Evolutionary conservation across 1,284 basidiomycete species (phyloP).

Genomic region (Leccinum pachyderme): DNA sequence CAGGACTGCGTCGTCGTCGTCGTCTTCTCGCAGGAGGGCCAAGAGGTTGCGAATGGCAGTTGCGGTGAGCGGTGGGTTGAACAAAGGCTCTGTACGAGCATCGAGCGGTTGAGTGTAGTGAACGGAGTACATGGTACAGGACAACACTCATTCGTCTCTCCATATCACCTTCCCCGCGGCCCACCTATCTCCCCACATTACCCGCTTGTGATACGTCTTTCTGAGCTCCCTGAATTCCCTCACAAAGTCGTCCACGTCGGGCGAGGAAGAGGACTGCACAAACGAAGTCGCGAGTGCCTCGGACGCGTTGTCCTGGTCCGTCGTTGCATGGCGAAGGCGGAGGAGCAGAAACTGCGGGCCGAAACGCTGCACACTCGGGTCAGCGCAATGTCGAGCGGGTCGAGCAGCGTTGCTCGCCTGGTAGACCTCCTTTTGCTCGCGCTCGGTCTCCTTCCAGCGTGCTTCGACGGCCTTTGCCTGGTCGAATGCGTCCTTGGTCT

Average conservation of each 20-base stretch:
- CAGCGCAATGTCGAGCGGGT: slow-evolving; percentile 1
- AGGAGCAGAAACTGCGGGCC: slow-evolving; percentile 83
- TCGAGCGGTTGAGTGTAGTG: slow-evolving; percentile 31
- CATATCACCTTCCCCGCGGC: slow-evolving; percentile 79
- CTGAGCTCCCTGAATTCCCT: slow-evolving; percentile 82
- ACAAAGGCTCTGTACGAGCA: slow-evolving; percentile 9
- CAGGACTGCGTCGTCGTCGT: background rate
- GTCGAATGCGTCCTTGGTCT: slow-evolving; percentile 83
- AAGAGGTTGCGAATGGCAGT: slow-evolving; percentile 17
- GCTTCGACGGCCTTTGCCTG: slow-evolving; percentile 78
- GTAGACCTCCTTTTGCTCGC: slow-evolving; percentile 83
- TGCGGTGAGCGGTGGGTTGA: slow-evolving; percentile 21
- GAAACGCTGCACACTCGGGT: slow-evolving; percentile 60
- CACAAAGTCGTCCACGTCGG: slow-evolving; percentile 82
- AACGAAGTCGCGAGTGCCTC: slow-evolving; percentile 81
- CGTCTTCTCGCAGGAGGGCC: slow-evolving; percentile 20
- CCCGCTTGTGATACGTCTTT: slow-evolving; percentile 86
- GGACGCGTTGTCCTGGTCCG: slow-evolving; percentile 84
- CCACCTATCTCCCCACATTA: slow-evolving; percentile 88
- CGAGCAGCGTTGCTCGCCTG: slow-evolving; percentile 52
- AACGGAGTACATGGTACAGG: slow-evolving; percentile 24
- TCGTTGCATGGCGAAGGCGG: slow-evolving; percentile 81
- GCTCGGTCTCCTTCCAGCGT: slow-evolving; percentile 82
- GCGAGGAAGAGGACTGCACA: slow-evolving; percentile 54
- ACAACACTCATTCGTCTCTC: slow-evolving; percentile 51